These are phyloP conservation scores for Aspergillus taichungensis DNA, from an alignment of 495 filamentous ascomycete species.

Conservation along the genomic window DNA sequence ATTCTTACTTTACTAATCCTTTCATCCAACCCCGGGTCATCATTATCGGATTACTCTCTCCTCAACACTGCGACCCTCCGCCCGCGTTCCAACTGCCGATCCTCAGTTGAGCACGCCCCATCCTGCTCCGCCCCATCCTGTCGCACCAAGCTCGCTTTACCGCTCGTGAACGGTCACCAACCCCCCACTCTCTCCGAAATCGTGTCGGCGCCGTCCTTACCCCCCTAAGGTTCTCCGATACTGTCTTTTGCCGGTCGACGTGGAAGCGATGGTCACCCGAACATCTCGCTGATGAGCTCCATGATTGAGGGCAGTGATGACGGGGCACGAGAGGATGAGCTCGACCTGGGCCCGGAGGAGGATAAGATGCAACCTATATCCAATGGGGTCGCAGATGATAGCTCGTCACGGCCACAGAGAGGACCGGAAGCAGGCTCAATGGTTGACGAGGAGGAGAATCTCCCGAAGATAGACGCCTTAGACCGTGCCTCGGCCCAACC, in stretches of 20 bases:
- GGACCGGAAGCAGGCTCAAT: conserved; percentile 8
- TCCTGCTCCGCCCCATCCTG: neutral
- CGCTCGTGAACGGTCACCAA: neutral
- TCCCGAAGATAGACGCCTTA: conserved; percentile 18
- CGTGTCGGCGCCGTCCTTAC: neutral
- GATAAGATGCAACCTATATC: conserved; percentile 14
- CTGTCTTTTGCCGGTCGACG: neutral
- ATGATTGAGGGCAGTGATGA: conserved; percentile 40
- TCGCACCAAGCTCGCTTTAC: neutral
- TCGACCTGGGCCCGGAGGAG: conserved; percentile 35
- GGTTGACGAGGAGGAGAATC: conserved; percentile 18
- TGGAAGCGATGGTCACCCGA: conserved; percentile 38
- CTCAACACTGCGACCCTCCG: too few relatives aligned
- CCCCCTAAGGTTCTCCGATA: neutral
- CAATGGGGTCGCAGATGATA: conserved; percentile 17
- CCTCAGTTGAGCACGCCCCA: too few relatives aligned
- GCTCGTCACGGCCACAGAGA: conserved; percentile 1
- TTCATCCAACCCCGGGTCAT: too few relatives aligned
- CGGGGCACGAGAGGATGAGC: conserved; percentile 40
- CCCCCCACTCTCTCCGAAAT: neutral
- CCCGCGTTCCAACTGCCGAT: too few relatives aligned
- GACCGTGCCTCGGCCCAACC: conserved; percentile 10
- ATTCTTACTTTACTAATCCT: too few relatives aligned
- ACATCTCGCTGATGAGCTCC: conserved; percentile 41
- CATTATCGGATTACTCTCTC: too few relatives aligned